Evolutionary conservation across 2,329 filamentous ascomycete species (phyloP).

Genomic region (Monosporascus sp.): DNA sequence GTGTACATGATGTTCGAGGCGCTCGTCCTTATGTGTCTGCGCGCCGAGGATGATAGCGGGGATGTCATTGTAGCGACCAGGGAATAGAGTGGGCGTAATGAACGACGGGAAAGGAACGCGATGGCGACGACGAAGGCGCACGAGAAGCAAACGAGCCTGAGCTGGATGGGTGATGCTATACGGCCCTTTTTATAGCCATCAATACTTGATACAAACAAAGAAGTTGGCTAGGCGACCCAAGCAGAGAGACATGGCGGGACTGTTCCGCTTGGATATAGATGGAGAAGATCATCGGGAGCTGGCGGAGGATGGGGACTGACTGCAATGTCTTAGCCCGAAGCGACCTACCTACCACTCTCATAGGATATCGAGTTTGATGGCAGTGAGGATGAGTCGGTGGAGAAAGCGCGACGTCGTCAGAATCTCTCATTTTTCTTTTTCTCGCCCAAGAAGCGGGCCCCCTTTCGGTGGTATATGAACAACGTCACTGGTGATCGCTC

Average conservation of each 20-base stretch:
- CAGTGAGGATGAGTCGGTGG: conserved; percentile 16
- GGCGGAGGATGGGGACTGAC: conserved; percentile 2
- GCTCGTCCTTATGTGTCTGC: conserved; percentile 41
- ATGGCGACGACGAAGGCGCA: background rate
- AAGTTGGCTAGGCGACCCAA: background rate
- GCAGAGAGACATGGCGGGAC: background rate
- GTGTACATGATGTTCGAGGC: conserved; percentile 50
- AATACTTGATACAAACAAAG: background rate
- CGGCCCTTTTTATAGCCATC: background rate
- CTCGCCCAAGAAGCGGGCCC: background rate
- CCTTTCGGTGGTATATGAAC: conserved; percentile 22
- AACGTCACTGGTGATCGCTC: conserved; percentile 30
- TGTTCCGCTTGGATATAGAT: background rate
- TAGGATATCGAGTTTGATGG: conserved; percentile 12
- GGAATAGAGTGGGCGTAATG: conserved; percentile 1
- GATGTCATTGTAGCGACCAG: conserved; percentile 31
- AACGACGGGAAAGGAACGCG: background rate
- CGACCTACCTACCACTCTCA: conserved; percentile 12
- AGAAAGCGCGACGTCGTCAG: conserved; percentile 18
- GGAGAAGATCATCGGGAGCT: background rate
- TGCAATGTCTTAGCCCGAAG: conserved; percentile 14
- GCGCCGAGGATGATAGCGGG: conserved; percentile 34
- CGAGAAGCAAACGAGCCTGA: background rate
- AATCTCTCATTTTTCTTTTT: background rate
- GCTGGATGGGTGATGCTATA: conserved; percentile 1